Evolutionary conservation across 2,329 filamentous ascomycete species (phyloP).

Genomic region (Ceratocystis colombiana): DNA sequence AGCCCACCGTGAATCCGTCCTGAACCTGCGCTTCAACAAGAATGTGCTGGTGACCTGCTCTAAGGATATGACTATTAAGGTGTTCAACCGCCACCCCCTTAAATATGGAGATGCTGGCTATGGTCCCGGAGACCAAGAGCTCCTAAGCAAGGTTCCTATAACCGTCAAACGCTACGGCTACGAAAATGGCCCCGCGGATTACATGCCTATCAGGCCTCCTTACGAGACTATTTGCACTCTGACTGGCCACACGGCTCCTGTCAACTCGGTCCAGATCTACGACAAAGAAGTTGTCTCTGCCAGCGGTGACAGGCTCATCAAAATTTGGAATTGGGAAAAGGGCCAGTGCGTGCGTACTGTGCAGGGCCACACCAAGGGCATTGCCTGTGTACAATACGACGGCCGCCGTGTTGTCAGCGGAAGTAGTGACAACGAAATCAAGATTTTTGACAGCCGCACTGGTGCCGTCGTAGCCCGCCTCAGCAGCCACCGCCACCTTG

Average conservation of each 20-base stretch:
- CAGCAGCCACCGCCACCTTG: constrained; percentile 69
- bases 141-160: constrained; percentile 44
- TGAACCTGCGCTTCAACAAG: constrained; percentile 88
- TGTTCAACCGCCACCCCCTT: constrained; percentile 77
- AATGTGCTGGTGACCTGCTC: constrained; percentile 91
- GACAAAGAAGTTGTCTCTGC: constrained; percentile 84
- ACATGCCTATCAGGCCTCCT: constrained; percentile 47
- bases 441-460: constrained; percentile 81
- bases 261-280: constrained; percentile 89
- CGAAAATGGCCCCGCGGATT: constrained; percentile 38
- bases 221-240: constrained; percentile 71
- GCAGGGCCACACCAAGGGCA: constrained; percentile 83
- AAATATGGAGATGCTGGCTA: constrained; percentile 50
- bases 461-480: constrained; percentile 84
- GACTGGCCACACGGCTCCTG: constrained; percentile 77
- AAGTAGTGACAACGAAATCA: constrained; percentile 90
- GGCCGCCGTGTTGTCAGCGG: constrained; percentile 87
- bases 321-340: constrained; percentile 83
- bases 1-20: constrained; percentile 80
- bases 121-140: constrained; percentile 29
- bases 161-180: constrained; percentile 47
- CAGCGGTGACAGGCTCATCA: constrained; percentile 86
- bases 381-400: constrained; percentile 95
- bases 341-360: constrained; percentile 68
- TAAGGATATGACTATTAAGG: constrained; percentile 93